Conservation (phyloP, 441 rosid species). For the Euphorbia schlechtendalii region DNA sequence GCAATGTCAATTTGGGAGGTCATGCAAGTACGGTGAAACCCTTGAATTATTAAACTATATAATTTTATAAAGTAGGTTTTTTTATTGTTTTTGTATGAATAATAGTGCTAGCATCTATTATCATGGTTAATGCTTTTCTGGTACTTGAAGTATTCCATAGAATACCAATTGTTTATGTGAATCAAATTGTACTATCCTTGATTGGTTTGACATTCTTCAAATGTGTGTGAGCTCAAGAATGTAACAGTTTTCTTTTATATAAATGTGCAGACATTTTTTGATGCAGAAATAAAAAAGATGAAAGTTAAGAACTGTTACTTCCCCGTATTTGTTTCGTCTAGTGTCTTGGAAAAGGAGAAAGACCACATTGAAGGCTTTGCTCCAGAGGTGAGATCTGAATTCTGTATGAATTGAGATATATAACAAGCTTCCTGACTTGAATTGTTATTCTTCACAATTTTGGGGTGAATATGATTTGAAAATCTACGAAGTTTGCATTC, state of each 20-base stretch:
- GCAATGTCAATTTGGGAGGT: slow-evolving; percentile 92
- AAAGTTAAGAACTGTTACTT: slow-evolving; percentile 87
- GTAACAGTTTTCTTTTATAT: slow-evolving; percentile 14
- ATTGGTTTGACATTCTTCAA: neutral
- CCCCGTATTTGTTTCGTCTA: slow-evolving; percentile 93
- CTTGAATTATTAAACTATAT: neutral
- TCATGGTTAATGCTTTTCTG: neutral
- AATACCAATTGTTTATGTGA: neutral
- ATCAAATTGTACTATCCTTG: neutral
- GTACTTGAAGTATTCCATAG: neutral
- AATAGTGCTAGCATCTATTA: neutral
- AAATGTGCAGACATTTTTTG: slow-evolving; percentile 69
- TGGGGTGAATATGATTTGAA: neutral
- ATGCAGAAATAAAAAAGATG: slow-evolving; percentile 92
- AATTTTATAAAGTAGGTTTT: neutral
- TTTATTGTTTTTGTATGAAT: neutral
- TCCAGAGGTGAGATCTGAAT: slow-evolving; percentile 66
- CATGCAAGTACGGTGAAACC: slow-evolving; percentile 64
- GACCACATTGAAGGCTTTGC: slow-evolving; percentile 97
- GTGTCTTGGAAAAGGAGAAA: slow-evolving; percentile 84
- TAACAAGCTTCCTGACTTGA: slow-evolving; percentile 1
- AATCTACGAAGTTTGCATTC: neutral
- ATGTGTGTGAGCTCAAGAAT: neutral
- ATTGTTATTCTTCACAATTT: neutral
- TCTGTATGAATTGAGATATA: neutral